Base-by-base conservation (phyloP, 768 basidiomycete genomes). In the Sporobolomyces pararoseus region DNA sequence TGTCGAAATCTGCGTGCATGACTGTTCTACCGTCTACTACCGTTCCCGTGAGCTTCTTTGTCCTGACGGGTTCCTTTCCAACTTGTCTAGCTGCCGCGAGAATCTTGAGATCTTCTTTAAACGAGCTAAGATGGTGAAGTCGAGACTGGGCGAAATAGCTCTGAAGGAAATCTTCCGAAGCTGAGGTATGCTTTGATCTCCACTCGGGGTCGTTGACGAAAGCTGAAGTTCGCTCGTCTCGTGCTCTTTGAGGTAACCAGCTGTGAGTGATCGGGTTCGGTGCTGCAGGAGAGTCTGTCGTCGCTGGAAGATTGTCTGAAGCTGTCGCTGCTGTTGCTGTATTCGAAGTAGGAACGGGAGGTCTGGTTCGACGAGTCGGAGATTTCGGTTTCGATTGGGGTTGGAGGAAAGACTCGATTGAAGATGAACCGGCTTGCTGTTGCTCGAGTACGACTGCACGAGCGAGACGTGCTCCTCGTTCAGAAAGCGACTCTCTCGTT, bases 71-170 rank as follows among this genome's bases (percentile, higher is more conserved):
- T 76, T 90, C 89, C 0, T 85, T 85, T 13, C 84, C 84, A 71
- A 87, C 86, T 76, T 90, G 89, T 0, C 93, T 90, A 76, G 89
- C 85, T 23, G 85, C 83, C 1, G 96, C 89, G 13, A 96, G 84
- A 21, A 83, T 81, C 76, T 87, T 87, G 46, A 97, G 83, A 76
- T 98, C 94, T 0, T 89, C 85, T 79, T 98, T 99, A 90, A 91
- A 95, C 3, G 86, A 88, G 7, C 89, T 87, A 16, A 99, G 80
- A 76, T 94, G 89, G 75, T 99, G 96, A n/a, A 99, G 82, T 2
- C 96, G 88, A 1, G 89, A 91, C 77, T 96, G 88, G 71, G 82
- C 80, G 67, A 84, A 86, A 77, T 86, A 95, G 0, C 86, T 88
- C 49, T 91, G 87, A 64, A 97, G 87, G 79, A 94, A 99, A 70